Evolutionary conservation across 352 stramenopile genomes (phyloP).

Genomic region (Pythium sukuiense): DNA sequence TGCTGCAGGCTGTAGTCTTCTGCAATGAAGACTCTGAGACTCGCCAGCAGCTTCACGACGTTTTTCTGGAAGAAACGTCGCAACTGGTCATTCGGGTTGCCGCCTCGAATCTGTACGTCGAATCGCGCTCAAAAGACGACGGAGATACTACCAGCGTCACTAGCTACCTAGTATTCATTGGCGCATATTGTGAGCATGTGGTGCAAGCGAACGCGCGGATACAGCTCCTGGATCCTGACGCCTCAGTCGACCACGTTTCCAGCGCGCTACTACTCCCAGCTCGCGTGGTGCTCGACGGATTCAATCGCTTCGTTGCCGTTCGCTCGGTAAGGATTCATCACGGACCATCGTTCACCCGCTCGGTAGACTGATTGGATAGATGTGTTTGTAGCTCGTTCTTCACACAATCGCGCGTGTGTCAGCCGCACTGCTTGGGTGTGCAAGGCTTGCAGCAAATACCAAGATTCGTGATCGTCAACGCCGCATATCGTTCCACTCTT

Average conservation of each 20-base stretch:
- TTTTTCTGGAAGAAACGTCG: not conserved
- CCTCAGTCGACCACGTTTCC: too few species aligned
- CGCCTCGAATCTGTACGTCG: not conserved
- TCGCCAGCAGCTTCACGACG: not conserved
- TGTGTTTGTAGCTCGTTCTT: not conserved
- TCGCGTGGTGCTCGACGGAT: not conserved
- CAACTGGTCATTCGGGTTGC: not conserved
- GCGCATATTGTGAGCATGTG: not conserved
- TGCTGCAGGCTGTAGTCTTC: not conserved
- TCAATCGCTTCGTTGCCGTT: not conserved
- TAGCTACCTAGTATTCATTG: not conserved
- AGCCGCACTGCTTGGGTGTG: not conserved
- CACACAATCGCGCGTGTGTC: not conserved
- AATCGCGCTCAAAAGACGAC: not conserved
- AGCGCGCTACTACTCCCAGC: not conserved
- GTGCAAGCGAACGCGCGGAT: too few species aligned
- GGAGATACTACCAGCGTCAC: not conserved
- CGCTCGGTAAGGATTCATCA: not conserved
- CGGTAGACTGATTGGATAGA: too few species aligned
- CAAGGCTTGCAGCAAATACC: not conserved
- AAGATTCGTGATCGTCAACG: not conserved
- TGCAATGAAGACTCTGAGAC: not conserved
- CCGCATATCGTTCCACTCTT: not conserved
- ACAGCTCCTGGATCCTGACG: not conserved
- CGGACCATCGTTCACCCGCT: too few species aligned